Conservation (phyloP, 2,329 filamentous ascomycete genomes). For the Cryphonectria naterciae region DNA sequence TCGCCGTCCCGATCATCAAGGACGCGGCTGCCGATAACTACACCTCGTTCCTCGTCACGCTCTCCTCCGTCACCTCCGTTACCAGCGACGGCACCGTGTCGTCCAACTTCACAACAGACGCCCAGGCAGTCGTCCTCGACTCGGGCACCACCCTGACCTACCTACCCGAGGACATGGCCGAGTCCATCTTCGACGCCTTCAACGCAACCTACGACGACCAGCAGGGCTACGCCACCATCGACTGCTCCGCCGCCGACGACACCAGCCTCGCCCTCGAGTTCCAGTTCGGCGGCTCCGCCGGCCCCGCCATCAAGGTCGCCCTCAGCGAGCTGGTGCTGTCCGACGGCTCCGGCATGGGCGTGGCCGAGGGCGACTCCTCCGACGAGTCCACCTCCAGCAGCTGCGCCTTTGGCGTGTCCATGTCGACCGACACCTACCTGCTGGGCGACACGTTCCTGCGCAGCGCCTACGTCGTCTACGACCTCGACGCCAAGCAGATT, state of each 20-base stretch:
- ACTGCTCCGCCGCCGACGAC: constrained; percentile 45
- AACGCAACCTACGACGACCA: constrained; percentile 37
- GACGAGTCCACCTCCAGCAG: neutral
- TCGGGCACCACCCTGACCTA: constrained; percentile 69
- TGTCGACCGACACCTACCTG: constrained; percentile 37
- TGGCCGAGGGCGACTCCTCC: constrained; percentile 37
- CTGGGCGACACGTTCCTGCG: constrained; percentile 54
- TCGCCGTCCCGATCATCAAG: constrained; percentile 58
- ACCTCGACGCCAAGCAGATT: constrained; percentile 54
- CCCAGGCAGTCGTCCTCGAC: constrained; percentile 58
- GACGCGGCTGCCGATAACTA: constrained; percentile 46
- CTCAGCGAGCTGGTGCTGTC: constrained; percentile 46
- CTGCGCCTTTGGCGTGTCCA: constrained; percentile 21
- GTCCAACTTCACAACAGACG: constrained; percentile 38
- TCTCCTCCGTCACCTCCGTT: constrained; percentile 45
- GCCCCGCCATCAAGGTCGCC: constrained; percentile 37
- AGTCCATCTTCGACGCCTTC: constrained; percentile 42
- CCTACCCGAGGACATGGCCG: constrained; percentile 57
- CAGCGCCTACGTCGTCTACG: constrained; percentile 59
- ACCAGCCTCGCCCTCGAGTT: constrained; percentile 39
- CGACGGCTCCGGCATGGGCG: constrained; percentile 38
- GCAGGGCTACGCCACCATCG: constrained; percentile 44
- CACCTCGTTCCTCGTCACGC: constrained; percentile 45
- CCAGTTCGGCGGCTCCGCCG: constrained; percentile 42
- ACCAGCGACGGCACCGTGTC: constrained; percentile 41